Conservation (phyloP, 1,139 yeast genomes). For the Arxiozyma bovina region DNA sequence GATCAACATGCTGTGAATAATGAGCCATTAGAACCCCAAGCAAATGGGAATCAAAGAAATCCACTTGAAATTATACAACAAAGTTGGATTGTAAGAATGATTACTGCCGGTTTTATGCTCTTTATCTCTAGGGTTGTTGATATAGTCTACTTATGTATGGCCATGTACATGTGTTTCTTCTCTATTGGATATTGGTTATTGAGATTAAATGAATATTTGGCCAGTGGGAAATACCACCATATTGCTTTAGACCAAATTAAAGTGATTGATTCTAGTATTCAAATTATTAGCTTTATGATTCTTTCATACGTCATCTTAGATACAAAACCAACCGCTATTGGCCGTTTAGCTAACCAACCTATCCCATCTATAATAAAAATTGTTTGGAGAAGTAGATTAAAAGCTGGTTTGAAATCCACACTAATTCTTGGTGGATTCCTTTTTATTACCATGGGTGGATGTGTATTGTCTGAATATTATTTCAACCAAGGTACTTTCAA, state of each 20-base stretch:
- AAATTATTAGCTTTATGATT: background rate
- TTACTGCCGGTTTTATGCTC: background rate
- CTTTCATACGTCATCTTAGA: background rate
- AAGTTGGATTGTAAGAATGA: slow-evolving; percentile 5
- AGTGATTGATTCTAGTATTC: background rate
- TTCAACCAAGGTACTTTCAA: background rate
- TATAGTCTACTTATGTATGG: background rate
- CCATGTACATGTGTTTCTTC: background rate
- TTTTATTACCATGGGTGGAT: background rate
- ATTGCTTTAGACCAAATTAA: background rate
- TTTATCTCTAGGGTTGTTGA: background rate
- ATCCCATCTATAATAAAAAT: background rate
- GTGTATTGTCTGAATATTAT: slow-evolving; percentile 1
- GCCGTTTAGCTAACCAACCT: slow-evolving; percentile 1
- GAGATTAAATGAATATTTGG: background rate
- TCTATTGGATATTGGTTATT: slow-evolving; percentile 1
- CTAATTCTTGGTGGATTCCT: background rate
- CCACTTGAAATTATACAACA: slow-evolving; percentile 6
- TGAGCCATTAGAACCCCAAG: background rate
- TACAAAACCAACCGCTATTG: slow-evolving; percentile 2
- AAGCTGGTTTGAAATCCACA: background rate
- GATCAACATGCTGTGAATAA: slow-evolving; percentile 1
- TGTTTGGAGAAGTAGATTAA: slow-evolving; percentile 1
- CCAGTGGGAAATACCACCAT: background rate
- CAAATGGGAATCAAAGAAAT: slow-evolving; percentile 1